These are phyloP conservation scores for Pyricularia grisea DNA, from an alignment of 2,329 filamentous ascomycete genomes.

Conservation along the genomic window DNA sequence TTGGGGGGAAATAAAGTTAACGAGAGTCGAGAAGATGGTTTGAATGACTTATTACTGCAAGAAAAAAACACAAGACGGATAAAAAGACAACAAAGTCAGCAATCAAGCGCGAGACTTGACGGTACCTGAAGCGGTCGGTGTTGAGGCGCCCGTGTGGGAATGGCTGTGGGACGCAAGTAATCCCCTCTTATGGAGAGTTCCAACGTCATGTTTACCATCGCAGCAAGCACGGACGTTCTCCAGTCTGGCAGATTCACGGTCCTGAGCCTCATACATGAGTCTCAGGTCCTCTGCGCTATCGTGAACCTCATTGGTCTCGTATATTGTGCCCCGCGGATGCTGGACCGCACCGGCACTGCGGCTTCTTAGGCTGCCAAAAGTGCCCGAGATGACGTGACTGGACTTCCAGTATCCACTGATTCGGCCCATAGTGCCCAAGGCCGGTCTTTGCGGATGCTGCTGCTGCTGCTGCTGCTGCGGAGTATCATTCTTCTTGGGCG, in stretches of 20 bases:
- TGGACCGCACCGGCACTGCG: constrained; percentile 31
- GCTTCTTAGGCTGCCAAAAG: constrained; percentile 44
- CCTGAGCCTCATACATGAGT: constrained; percentile 68
- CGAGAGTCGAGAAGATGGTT: background rate
- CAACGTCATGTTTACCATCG: constrained; percentile 84
- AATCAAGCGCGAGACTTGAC: background rate
- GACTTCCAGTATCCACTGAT: constrained; percentile 52
- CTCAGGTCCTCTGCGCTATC: constrained; percentile 79
- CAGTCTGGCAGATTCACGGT: constrained; percentile 66
- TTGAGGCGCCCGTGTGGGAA: constrained; percentile 6
- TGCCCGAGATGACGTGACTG: constrained; percentile 33
- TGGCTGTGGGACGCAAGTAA: constrained; percentile 22
- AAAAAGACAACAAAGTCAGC: background rate
- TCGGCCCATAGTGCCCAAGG: constrained; percentile 42
- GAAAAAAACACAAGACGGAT: background rate
- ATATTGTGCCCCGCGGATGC: constrained; percentile 29
- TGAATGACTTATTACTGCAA: background rate
- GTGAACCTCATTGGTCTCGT: constrained; percentile 48
- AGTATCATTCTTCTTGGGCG: constrained; percentile 24
- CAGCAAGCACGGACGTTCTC: constrained; percentile 97
- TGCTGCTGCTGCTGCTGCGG: constrained; percentile 14
- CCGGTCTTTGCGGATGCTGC: constrained; percentile 11
- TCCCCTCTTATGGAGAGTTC: constrained; percentile 41
- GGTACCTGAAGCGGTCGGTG: constrained; percentile 6
- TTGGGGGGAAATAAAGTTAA: background rate